Percentiles rank a stretch among this genome's conserved stretches.
Evolutionary conservation across 2,329 filamentous ascomycete genomes (phyloP).

Genomic region (Colletotrichum sp.): DNA sequence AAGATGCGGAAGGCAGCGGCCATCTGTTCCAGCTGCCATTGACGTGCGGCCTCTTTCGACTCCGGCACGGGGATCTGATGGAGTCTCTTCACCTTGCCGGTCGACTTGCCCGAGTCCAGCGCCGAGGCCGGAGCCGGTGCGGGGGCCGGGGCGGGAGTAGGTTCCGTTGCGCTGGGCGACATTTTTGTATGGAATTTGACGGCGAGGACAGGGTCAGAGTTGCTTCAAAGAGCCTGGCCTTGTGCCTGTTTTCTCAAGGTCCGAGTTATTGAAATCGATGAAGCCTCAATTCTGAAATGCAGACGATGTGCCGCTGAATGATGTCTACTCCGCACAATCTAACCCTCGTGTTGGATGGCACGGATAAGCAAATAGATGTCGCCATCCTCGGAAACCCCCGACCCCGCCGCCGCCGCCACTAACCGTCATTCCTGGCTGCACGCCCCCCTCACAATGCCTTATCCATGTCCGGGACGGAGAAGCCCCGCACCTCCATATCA

Average conservation of each 20-base stretch:
- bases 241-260: background rate
- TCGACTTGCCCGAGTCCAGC: constrained; percentile 1
- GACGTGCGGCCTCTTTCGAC: constrained; percentile 29
- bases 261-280: background rate
- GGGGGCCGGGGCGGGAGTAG: background rate
- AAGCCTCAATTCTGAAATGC: background rate
- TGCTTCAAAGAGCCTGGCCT: background rate
- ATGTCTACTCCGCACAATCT: background rate
- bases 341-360: background rate
- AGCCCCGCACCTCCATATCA: background rate
- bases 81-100: constrained; percentile 14
- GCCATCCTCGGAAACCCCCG: constrained; percentile 9
- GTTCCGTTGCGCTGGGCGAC: constrained; percentile 1
- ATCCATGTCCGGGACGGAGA: background rate
- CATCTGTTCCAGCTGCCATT: constrained; percentile 45
- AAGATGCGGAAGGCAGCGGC: constrained; percentile 54
- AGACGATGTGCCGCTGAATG: background rate
- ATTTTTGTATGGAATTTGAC: background rate
- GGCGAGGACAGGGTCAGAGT: background rate
- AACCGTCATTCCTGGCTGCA: background rate
- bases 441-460: background rate
- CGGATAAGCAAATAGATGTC: constrained; percentile 6
- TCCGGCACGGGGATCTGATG: constrained; percentile 16
- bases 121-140: constrained; percentile 6
- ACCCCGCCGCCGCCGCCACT: background rate